A percentile compares a stretch with the other conserved stretches of the same genome.
These are phyloP conservation scores for Erodium trifolium DNA, from an alignment of 441 rosid species.

Conservation along the genomic window DNA sequence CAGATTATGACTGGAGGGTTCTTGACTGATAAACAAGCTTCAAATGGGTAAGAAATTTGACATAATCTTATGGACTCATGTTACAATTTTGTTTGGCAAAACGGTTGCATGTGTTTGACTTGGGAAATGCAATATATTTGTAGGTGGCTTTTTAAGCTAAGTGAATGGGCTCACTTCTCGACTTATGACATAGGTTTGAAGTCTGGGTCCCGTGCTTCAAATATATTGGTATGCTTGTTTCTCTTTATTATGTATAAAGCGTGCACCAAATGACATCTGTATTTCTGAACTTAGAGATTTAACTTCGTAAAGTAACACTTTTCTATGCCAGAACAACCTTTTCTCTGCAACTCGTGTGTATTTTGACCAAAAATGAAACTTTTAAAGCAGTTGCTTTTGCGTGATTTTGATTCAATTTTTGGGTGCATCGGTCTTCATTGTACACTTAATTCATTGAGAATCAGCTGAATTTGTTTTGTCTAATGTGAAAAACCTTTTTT, in stretches of 20 bases:
- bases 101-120: conserved; percentile 8
- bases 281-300: no score
- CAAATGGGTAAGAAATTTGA: conserved; percentile 59
- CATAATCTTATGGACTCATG: background rate
- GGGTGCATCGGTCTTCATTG: no score
- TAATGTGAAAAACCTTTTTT: background rate
- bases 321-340: background rate
- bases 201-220: conserved; percentile 78
- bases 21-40: conserved; percentile 86
- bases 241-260: conserved; percentile 9
- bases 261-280: background rate
- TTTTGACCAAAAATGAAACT: background rate
- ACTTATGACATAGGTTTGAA: conserved; percentile 78
- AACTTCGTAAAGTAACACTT: no score
- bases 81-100: conserved; percentile 6
- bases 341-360: background rate
- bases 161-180: conserved; percentile 89
- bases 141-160: conserved; percentile 90
- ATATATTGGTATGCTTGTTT: conserved; percentile 58
- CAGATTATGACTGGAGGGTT: conserved; percentile 93
- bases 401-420: background rate
- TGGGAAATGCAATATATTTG: conserved; percentile 11
- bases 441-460: background rate
- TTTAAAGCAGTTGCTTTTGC: background rate
- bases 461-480: background rate